These are phyloP conservation scores for Haplosporangium sp. DNA, from an alignment of 371 early-diverging fungal genomes.

Conservation along the genomic window DNA sequence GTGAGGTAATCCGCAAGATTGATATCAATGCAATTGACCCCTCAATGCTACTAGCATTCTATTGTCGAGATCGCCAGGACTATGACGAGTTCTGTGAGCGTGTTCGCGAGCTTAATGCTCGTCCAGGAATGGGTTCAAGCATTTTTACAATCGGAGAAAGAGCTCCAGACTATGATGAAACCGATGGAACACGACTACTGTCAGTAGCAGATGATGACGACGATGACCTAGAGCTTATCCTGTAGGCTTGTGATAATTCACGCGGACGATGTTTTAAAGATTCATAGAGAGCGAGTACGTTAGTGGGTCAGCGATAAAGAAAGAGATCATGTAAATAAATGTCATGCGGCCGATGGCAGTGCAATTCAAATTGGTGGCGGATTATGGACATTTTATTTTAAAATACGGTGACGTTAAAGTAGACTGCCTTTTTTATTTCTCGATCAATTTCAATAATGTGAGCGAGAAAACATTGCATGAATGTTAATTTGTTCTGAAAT, in stretches of 20 bases:
- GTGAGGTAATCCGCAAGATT: slow-evolving; percentile 78
- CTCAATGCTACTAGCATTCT: slow-evolving; percentile 94
- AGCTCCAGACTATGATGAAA: slow-evolving; percentile 76
- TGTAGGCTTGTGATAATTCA: slow-evolving; percentile 9
- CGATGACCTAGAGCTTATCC: slow-evolving; percentile 48
- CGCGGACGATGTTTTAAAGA: not conserved
- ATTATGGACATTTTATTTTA: too few species aligned
- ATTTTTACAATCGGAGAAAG: slow-evolving; percentile 74
- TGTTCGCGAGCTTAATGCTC: slow-evolving; percentile 60
- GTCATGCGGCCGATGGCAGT: not conserved
- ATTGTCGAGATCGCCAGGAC: slow-evolving; percentile 72
- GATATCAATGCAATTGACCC: slow-evolving; percentile 88
- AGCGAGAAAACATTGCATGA: too few species aligned
- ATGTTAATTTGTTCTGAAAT: slow-evolving; percentile 23
- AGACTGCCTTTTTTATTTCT: too few species aligned
- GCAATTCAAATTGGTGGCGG: too few species aligned
- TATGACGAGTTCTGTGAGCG: slow-evolving; percentile 74
- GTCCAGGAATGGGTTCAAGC: slow-evolving; percentile 61
- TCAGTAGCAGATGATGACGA: slow-evolving; percentile 54
- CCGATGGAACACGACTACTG: slow-evolving; percentile 54
- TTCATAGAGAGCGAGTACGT: not conserved
- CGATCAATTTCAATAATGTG: too few species aligned
- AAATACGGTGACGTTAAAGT: too few species aligned
- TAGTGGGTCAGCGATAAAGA: not conserved
- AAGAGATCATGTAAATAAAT: slow-evolving; percentile 2